Conservation (phyloP, 2,329 filamentous ascomycete genomes). For the Colletotrichum orbiculare region DNA sequence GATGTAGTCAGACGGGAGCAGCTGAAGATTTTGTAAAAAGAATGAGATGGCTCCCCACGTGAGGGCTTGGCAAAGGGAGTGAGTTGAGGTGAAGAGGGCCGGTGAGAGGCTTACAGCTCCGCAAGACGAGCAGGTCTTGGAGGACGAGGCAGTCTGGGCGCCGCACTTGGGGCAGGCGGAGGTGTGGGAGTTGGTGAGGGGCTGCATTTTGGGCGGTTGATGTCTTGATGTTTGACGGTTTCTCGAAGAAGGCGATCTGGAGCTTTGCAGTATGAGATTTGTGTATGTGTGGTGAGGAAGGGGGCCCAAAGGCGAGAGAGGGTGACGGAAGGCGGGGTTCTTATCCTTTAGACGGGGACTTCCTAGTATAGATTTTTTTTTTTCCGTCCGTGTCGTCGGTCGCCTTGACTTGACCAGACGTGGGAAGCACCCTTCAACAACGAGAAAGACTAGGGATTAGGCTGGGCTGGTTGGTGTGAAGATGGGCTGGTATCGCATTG, state of each 20-base stretch:
- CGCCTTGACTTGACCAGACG: too few species aligned
- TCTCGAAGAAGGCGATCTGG: neutral
- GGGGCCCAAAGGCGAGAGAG: neutral
- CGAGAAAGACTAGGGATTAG: too few species aligned
- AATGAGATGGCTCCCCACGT: neutral
- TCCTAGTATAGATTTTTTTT: too few species aligned
- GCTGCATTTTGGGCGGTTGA: conserved; percentile 38
- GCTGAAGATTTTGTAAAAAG: neutral
- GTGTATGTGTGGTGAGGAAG: conserved; percentile 7
- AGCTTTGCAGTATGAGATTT: neutral
- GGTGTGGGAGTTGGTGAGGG: conserved; percentile 50
- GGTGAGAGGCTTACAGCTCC: conserved; percentile 61
- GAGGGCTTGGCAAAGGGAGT: neutral
- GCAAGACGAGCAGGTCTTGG: conserved; percentile 67
- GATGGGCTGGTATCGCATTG: conserved; percentile 8
- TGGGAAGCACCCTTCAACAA: too few species aligned
- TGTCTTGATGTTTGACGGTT: conserved; percentile 1
- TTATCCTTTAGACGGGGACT: neutral
- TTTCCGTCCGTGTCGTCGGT: too few species aligned
- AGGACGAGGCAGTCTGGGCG: conserved; percentile 53
- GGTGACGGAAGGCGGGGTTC: conserved; percentile 18
- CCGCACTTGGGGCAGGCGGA: conserved; percentile 68
- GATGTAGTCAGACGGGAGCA: neutral
- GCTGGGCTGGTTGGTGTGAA: too few species aligned
- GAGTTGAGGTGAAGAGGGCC: conserved; percentile 11